Base-by-base conservation (phyloP, 192 early-diverging fungal species). In the Entomortierella lignicola region DNA sequence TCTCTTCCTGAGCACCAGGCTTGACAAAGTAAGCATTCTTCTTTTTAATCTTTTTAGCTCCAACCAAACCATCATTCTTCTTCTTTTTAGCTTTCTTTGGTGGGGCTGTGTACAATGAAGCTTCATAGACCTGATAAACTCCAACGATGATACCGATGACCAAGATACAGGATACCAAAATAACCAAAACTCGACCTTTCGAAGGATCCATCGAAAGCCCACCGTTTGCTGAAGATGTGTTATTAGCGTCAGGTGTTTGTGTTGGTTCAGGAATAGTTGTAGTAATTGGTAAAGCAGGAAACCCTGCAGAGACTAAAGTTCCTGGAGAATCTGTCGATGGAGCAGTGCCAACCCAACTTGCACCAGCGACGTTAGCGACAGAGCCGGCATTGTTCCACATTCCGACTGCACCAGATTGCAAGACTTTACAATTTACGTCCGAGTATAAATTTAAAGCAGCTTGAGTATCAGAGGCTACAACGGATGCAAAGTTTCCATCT, bases 381-480 rank as follows among this genome's bases (percentile, higher is more conserved):
- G 55, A 4, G 5, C 21, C 48, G 15, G 44, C 31, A n/a, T 59
- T 69, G 31, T 63, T 58, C 75, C 75, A 79, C 41, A 23, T 37
- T 4, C 75, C 75, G 27, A 79, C 75, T 8, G 75, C 41, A 21
- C 62, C 53, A 7, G 31, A 34, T 0, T 37, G 25, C 18, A 55
- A n/a, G 25, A 54, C 13, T 48, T 64, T 41, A 25, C 75, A 79
- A 27, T 34, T 55, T 1, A n/a, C 5, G 26, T 42, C 54, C 0
- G 39, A 13, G 34, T 79, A 70, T 10, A 79, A 41, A 37, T 79
- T 79, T 50, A 79, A 15, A 18, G 68, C 68, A 2, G 68, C 67
- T 18, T 79, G 55, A 0, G n/a, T 53, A 1, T 66, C 67, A 10
- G 21, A 37, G 0, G 75, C 66, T 0, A 20, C 30, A 20, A n/a